These are phyloP conservation scores for Collybiopsis luxurians DNA, from an alignment of 768 basidiomycete species.

Conservation along the genomic window DNA sequence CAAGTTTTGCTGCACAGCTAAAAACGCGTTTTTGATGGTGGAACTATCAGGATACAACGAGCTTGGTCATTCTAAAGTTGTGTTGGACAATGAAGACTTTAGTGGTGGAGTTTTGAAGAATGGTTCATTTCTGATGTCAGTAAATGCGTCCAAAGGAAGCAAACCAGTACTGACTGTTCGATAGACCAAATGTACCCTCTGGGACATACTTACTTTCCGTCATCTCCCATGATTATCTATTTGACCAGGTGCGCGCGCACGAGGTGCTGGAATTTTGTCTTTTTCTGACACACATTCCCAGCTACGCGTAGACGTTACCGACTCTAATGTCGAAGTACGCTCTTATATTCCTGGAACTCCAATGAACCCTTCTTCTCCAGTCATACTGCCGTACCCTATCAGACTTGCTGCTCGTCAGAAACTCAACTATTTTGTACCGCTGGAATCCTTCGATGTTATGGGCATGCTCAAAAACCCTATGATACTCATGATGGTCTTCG, in stretches of 20 bases:
- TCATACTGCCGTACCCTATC: constrained; percentile 62
- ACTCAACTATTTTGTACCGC: constrained; percentile 64
- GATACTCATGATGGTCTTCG: constrained; percentile 76
- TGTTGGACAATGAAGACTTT: constrained; percentile 57
- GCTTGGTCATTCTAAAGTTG: constrained; percentile 56
- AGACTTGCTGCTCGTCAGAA: constrained; percentile 51
- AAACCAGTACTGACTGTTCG: background rate
- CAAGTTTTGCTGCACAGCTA: background rate
- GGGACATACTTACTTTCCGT: constrained; percentile 74
- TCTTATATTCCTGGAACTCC: constrained; percentile 72
- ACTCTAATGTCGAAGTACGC: constrained; percentile 44
- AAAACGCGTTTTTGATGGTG: constrained; percentile 12
- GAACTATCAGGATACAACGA: constrained; percentile 24
- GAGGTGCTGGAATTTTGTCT: background rate
- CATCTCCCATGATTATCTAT: constrained; percentile 59
- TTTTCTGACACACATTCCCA: constrained; percentile 23
- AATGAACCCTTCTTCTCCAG: constrained; percentile 51
- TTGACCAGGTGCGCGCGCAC: constrained; percentile 58
- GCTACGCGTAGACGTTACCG: constrained; percentile 66
- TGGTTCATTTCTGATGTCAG: constrained; percentile 71
- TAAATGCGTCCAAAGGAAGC: background rate
- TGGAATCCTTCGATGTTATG: constrained; percentile 68
- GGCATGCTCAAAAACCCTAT: constrained; percentile 82
- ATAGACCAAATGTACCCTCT: constrained; percentile 62
- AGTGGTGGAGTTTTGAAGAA: constrained; percentile 50